A percentile compares a stretch with the other conserved stretches of the same genome.
phyloP scores from a whole-genome alignment of 108 stramenopile genomes.

The Nitzschia sp. region DNA sequence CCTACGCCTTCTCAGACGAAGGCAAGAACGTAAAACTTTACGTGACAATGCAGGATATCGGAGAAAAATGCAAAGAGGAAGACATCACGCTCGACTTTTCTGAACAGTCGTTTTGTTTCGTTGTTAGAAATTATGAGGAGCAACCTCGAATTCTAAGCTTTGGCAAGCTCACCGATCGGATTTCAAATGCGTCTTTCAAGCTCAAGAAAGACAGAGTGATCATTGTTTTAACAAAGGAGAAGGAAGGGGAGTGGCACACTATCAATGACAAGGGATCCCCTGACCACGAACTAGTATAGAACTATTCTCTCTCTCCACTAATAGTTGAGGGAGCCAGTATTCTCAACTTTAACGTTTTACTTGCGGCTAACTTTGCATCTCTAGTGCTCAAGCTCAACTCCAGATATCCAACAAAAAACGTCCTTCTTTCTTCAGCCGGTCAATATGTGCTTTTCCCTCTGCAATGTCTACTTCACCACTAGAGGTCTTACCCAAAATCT shows the following conservation, averaged over 20 bases:
- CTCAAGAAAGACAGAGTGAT: constrained; percentile 67
- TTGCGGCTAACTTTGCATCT: too few relatives aligned
- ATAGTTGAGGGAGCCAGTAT: too few relatives aligned
- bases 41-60: constrained; percentile 65
- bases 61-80: constrained; percentile 51
- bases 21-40: constrained; percentile 73
- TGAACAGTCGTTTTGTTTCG: constrained; percentile 56
- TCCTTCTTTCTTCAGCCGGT: constrained; percentile 64
- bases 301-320: too few relatives aligned
- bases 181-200: constrained; percentile 59
- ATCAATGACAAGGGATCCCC: constrained; percentile 62
- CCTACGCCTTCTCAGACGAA: constrained; percentile 81
- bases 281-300: constrained; percentile 59
- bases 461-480: constrained; percentile 22
- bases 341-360: too few relatives aligned
- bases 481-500: constrained; percentile 40
- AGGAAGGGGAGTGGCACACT: constrained; percentile 53
- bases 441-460: constrained; percentile 42
- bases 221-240: constrained; percentile 66
- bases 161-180: constrained; percentile 62
- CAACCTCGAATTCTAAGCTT: constrained; percentile 54
- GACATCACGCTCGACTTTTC: constrained; percentile 65
- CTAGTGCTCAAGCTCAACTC: too few relatives aligned
- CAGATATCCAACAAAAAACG: constrained; percentile 83
- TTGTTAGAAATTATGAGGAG: constrained; percentile 54